Evolutionary conservation across 2,329 filamentous ascomycete genomes (phyloP).

Genomic region (Dothistroma septosporum): DNA sequence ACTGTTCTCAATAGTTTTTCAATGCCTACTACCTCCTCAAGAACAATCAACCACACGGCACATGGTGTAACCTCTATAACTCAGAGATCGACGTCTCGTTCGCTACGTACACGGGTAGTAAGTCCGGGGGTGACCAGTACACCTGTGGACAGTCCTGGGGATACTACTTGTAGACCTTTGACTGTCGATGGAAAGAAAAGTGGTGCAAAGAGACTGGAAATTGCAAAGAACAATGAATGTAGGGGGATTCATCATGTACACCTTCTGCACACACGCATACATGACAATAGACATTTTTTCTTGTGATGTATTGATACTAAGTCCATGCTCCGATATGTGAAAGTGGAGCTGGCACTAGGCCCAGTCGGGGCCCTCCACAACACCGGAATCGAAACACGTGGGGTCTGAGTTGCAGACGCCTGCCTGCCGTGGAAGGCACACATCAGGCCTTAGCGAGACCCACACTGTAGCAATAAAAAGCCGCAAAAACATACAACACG

Average conservation of each 20-base stretch:
- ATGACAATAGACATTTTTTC: background rate
- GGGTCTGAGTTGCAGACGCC: too few species aligned
- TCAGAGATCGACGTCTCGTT: background rate
- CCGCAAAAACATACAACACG: too few species aligned
- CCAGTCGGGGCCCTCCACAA: too few species aligned
- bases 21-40: constrained; percentile 20
- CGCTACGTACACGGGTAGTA: background rate
- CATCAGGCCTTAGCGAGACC: too few species aligned
- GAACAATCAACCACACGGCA: constrained; percentile 27
- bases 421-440: too few species aligned
- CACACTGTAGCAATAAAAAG: too few species aligned
- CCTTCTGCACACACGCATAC: background rate
- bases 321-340: too few species aligned
- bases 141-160: constrained; percentile 6
- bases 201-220: background rate
- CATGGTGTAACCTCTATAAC: constrained; percentile 32
- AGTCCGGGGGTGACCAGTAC: constrained; percentile 1
- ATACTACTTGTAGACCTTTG: background rate
- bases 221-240: background rate
- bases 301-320: background rate
- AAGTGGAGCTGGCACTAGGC: too few species aligned
- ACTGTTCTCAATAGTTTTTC: too few species aligned
- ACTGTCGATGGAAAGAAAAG: background rate
- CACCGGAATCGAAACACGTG: too few species aligned
- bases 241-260: background rate